These are phyloP conservation scores for Cytospora chrysosperma DNA, from an alignment of 2,329 filamentous ascomycete species.

Conservation along the genomic window DNA sequence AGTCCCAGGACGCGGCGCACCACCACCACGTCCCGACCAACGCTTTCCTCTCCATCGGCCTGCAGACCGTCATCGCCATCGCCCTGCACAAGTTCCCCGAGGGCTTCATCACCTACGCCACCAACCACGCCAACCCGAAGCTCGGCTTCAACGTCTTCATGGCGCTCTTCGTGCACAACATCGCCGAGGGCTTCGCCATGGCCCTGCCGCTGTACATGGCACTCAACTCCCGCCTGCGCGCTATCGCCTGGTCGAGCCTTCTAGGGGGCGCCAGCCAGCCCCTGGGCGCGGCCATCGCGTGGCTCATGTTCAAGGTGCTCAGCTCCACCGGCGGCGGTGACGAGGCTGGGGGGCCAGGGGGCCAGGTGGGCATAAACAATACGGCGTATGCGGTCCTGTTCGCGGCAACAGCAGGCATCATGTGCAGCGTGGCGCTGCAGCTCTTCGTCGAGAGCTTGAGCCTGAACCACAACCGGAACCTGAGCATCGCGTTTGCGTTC, in stretches of 20 bases:
- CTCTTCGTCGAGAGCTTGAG: constrained; percentile 84
- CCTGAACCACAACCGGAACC: constrained; percentile 72
- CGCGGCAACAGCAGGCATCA: constrained; percentile 86
- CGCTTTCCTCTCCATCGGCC: constrained; percentile 88
- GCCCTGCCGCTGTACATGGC: constrained; percentile 91
- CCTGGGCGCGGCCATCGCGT: constrained; percentile 78
- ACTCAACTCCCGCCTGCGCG: constrained; percentile 73
- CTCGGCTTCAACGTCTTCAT: constrained; percentile 92
- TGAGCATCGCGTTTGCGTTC: constrained; percentile 81
- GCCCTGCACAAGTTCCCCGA: constrained; percentile 94
- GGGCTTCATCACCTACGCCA: constrained; percentile 87
- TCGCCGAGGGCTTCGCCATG: constrained; percentile 94
- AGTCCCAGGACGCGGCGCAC: constrained; percentile 51
- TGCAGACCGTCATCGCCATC: constrained; percentile 94
- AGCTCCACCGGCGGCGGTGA: constrained; percentile 29
- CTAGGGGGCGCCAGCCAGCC: constrained; percentile 88
- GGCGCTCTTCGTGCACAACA: constrained; percentile 96
- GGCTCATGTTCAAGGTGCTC: constrained; percentile 79
- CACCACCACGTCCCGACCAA: constrained; percentile 96
- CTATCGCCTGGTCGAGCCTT: constrained; percentile 80
- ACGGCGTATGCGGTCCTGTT: constrained; percentile 79
- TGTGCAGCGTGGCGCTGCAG: constrained; percentile 89
- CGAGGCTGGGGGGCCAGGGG: not conserved
- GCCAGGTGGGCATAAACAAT: constrained; percentile 49
- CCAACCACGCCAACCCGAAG: constrained; percentile 89